phyloP scores from a whole-genome alignment of 768 basidiomycete genomes.

The Rhodotorula taiwanensis region DNA sequence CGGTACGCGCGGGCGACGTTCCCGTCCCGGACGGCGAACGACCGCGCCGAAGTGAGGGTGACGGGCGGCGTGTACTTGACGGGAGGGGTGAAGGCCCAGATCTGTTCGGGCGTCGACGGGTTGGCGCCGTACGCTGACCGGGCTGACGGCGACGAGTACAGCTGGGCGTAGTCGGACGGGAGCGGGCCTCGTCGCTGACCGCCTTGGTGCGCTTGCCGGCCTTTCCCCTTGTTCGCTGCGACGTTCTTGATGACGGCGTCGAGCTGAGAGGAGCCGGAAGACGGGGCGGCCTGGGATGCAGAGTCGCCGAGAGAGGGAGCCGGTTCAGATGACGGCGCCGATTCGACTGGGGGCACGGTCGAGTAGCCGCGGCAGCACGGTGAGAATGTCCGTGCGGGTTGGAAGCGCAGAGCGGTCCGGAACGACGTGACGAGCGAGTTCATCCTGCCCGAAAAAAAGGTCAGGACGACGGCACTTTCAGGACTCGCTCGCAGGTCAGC shows the following conservation, averaged over 20 bases:
- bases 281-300: background rate
- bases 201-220: background rate
- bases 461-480: too few relatives aligned
- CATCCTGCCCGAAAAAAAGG: background rate
- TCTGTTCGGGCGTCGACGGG: slow-evolving; percentile 11
- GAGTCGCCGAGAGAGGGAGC: background rate
- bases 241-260: slow-evolving; percentile 7
- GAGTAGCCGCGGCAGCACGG: slow-evolving; percentile 1
- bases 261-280: slow-evolving; percentile 2
- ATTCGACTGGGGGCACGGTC: background rate
- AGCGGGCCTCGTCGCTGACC: background rate
- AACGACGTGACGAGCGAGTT: slow-evolving; percentile 13
- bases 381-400: background rate
- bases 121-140: background rate
- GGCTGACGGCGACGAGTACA: background rate
- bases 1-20: slow-evolving; percentile 35
- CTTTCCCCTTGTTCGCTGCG: background rate
- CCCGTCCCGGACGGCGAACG: slow-evolving; percentile 22
- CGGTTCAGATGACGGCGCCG: background rate
- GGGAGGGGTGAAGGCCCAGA: slow-evolving; percentile 8
- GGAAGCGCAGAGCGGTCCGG: background rate
- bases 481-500: too few relatives aligned
- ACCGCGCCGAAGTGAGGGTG: slow-evolving; percentile 22
- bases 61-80: slow-evolving; percentile 21
- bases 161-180: background rate